phyloP scores from a whole-genome alignment of 2,329 filamentous ascomycete species.

The Blastomyces parvus region DNA sequence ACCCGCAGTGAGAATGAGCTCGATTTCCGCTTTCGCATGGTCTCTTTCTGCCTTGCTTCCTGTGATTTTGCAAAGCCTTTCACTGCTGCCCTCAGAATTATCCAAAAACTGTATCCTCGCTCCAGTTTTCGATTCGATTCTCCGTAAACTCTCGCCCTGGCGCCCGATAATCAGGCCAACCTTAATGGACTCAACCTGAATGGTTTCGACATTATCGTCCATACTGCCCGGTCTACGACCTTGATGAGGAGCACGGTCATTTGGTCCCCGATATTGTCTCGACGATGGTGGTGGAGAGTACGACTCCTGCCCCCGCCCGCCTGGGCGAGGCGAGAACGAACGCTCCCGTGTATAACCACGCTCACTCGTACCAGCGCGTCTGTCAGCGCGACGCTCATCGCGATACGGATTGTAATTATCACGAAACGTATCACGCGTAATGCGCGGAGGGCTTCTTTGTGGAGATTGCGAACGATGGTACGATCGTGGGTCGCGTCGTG shows the following conservation, averaged over 20 bases:
- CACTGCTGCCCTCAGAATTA: constrained; percentile 59
- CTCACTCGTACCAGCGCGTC: constrained; percentile 41
- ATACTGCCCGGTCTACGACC: constrained; percentile 29
- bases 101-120: constrained; percentile 84
- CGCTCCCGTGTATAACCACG: constrained; percentile 54
- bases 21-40: constrained; percentile 73
- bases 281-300: constrained; percentile 52
- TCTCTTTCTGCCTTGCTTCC: constrained; percentile 62
- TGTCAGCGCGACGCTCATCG: constrained; percentile 67
- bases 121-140: constrained; percentile 71
- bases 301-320: constrained; percentile 42
- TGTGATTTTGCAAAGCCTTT: constrained; percentile 76
- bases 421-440: constrained; percentile 59
- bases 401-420: constrained; percentile 75
- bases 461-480: constrained; percentile 48
- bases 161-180: constrained; percentile 87
- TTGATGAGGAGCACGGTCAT: constrained; percentile 49
- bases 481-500: constrained; percentile 41
- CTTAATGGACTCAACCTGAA: constrained; percentile 75
- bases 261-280: constrained; percentile 40
- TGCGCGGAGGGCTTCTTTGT: constrained; percentile 58
- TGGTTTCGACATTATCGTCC: constrained; percentile 68
- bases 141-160: constrained; percentile 77
- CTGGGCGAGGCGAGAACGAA: constrained; percentile 58
- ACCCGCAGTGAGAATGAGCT: constrained; percentile 80